phyloP scores from a whole-genome alignment of 768 basidiomycete species.

The Bullera alba region DNA sequence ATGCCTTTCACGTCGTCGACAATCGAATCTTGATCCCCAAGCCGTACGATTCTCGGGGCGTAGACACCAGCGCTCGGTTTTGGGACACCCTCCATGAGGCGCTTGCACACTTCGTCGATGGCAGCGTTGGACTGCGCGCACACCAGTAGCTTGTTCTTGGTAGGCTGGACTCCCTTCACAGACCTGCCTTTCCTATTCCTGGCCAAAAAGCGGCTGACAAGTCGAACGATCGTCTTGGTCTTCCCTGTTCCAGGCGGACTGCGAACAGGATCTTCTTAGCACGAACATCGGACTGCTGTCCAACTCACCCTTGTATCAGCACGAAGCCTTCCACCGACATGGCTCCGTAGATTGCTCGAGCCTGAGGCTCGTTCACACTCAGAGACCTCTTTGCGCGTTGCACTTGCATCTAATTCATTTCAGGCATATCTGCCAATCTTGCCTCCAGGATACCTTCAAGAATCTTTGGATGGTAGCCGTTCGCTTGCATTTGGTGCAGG shows the following conservation, averaged over 20 bases:
- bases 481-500: slow-evolving; percentile 70
- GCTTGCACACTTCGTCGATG: slow-evolving; percentile 87
- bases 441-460: slow-evolving; percentile 64
- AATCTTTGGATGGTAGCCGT: slow-evolving; percentile 59
- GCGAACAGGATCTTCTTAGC: too few relatives aligned
- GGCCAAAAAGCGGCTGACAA: too few relatives aligned
- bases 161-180: slow-evolving; percentile 50
- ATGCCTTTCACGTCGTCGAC: slow-evolving; percentile 75
- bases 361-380: slow-evolving; percentile 87
- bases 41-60: slow-evolving; percentile 74
- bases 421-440: slow-evolving; percentile 50
- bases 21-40: slow-evolving; percentile 69
- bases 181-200: slow-evolving; percentile 72
- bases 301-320: slow-evolving; percentile 84
- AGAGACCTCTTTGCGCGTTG: slow-evolving; percentile 61
- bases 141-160: slow-evolving; percentile 69
- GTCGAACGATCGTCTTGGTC: slow-evolving; percentile 91
- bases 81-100: slow-evolving; percentile 72
- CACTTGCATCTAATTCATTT: slow-evolving; percentile 53
- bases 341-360: slow-evolving; percentile 73
- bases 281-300: neutral
- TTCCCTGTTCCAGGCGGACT: slow-evolving; percentile 98
- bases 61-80: slow-evolving; percentile 54
- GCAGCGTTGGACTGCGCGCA: slow-evolving; percentile 99
- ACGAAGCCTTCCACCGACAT: slow-evolving; percentile 69